Base-by-base conservation (phyloP, 148 eudicot species). In the Camellia sinensis region DNA sequence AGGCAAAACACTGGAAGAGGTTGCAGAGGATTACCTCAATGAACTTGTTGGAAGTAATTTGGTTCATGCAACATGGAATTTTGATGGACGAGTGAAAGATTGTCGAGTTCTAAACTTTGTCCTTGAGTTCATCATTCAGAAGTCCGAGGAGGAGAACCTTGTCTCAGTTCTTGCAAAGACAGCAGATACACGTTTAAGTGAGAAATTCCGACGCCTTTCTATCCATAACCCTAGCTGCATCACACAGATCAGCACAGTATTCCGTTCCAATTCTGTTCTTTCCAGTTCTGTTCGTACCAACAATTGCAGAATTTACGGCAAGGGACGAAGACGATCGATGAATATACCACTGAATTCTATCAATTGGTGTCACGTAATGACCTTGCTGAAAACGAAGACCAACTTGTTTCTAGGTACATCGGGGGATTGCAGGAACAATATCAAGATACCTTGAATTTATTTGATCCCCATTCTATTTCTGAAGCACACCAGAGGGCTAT, bases 31-130 rank as follows among this genome's bases (percentile, higher is more conserved):
- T 7, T 85, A 85, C 69, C 82, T 84, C 61, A 68, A 74, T 17
- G 73, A 81, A 67, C 84, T 84, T 9, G 74, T 84, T 17, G 65
- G n/a, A 54, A 78, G 82, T 57, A 84, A 69, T 59, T 61, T 84
- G 73, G 82, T 84, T 61, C 67, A 71, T 43, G 82, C 50, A 50
- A 60, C n/a, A 6, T 4, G 45, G 62, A 74, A 66, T 29, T 44
- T 72, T n/a, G 84, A 79, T 82, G 82, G 84, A 7, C 22, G 73
- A 17, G 64, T 59, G 0, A 82, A 76, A 29, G 62, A 40, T 45
- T 82, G 79, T 48, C 76, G 82, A 46, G 78, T 85, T 53, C 83
- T 4, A 48, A 75, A 72, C 76, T 37, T 74, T 6, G 60, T 82
- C 43, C 82, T 3, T 69, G 44, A 75, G 10, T 56, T 86, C 10